These are phyloP conservation scores for Marvania coccoides DNA, from an alignment of 139 green algal genomes.

Conservation along the genomic window DNA sequence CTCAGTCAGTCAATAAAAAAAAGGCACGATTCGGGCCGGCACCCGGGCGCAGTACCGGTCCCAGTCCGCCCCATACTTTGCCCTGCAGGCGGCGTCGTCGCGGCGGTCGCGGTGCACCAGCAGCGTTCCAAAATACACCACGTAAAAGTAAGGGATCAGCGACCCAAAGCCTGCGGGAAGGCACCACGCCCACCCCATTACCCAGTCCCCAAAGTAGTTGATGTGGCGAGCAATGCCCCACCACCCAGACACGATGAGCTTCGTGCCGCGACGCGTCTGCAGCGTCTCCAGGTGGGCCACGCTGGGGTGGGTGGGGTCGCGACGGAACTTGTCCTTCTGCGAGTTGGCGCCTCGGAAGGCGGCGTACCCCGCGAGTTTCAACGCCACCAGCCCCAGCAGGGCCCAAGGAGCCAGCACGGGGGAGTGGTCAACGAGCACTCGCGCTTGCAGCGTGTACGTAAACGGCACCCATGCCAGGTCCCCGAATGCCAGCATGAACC, in stretches of 20 bases:
- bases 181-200: slow-evolving; percentile 89
- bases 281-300: slow-evolving; percentile 75
- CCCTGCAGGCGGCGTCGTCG: slow-evolving; percentile 78
- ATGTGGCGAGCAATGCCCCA: slow-evolving; percentile 86
- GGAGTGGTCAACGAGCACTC: slow-evolving; percentile 65
- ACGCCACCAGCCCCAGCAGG: slow-evolving; percentile 37
- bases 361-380: slow-evolving; percentile 79
- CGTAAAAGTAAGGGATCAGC: slow-evolving; percentile 93
- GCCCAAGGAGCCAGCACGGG: slow-evolving; percentile 23
- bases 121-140: slow-evolving; percentile 87
- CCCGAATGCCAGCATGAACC: slow-evolving; percentile 97
- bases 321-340: slow-evolving; percentile 88
- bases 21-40: slow-evolving; percentile 81
- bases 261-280: slow-evolving; percentile 68
- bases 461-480: slow-evolving; percentile 97
- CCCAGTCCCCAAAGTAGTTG: slow-evolving; percentile 93
- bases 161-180: slow-evolving; percentile 74
- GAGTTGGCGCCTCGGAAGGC: slow-evolving; percentile 91
- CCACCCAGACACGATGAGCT: slow-evolving; percentile 82
- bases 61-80: slow-evolving; percentile 96
- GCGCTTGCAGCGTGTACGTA: slow-evolving; percentile 82
- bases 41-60: slow-evolving; percentile 88
- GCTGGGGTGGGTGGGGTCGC: slow-evolving; percentile 53
- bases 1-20: slow-evolving; percentile 89
- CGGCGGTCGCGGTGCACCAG: slow-evolving; percentile 69